Base-by-base conservation (phyloP, 2,329 filamentous ascomycete genomes). In the Exserohilum rostratum region DNA sequence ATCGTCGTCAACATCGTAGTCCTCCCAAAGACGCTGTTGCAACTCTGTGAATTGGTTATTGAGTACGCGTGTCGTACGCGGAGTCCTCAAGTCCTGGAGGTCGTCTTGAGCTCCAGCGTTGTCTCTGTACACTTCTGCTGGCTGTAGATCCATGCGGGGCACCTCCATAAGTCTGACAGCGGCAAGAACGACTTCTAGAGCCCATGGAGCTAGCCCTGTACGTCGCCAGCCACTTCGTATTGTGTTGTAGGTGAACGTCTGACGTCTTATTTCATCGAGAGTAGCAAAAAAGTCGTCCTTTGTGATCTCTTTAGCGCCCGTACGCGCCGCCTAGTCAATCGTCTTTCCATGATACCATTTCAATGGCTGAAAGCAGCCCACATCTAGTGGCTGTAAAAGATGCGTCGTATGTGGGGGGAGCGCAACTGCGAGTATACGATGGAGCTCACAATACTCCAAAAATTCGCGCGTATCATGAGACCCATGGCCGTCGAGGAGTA, bases 401-500 rank as follows among this genome's bases (percentile, higher is more conserved):
- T 55, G 46, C 11, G 46, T 42, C 25, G 53, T 51, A 51, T 55
- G 35, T 17, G 46, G 53, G 10, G 46, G 52, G 6, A 55, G 27
- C 3, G 38, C 30, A 17, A 45, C 38, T 11, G 39, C 25, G 20
- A 29, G 22, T 25, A 79, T 77, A 42, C 75, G 67, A 40, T 78
- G 55, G 11, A 66, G 45, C 43, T 53, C 62, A 50, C 55, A 77
- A 53, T 67, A 75, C 27, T 68, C 25, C 34, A 75, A 46, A 56
- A 79, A 78, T 53, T 73, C 55, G 15, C 53, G 50, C 6, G 62
- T 71, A 29, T 71, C 29, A 61, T 78, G 61, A 48, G 65, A 75
- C 40, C 52, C 53, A 65, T 78, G 58, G 22, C 72, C 61, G 63
- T 78, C 69, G 17, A 78, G 52, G 42, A 79, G 64, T 6, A 79